phyloP scores from a whole-genome alignment of 2,329 filamentous ascomycete genomes.

The Diaporthe ilicicola region DNA sequence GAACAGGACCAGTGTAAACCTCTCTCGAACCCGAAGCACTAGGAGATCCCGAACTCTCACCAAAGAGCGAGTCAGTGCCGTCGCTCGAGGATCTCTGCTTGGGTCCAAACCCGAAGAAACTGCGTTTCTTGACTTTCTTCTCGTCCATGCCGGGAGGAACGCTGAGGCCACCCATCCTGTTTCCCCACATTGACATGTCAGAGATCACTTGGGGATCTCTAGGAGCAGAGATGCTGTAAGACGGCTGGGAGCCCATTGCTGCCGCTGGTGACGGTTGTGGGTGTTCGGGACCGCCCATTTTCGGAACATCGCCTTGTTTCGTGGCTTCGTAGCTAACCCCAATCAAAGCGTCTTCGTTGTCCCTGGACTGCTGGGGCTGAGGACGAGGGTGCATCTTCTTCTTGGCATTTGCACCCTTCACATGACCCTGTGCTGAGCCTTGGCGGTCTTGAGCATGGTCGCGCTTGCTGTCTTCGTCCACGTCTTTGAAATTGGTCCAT shows the following conservation, averaged over 20 bases:
- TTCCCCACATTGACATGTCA: slow-evolving; percentile 86
- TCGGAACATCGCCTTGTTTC: slow-evolving; percentile 60
- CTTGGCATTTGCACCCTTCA: slow-evolving; percentile 49
- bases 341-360: slow-evolving; percentile 57
- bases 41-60: slow-evolving; percentile 55
- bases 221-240: slow-evolving; percentile 79
- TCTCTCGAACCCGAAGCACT: slow-evolving; percentile 47
- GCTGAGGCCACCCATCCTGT: slow-evolving; percentile 60
- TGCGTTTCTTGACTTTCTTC: slow-evolving; percentile 82
- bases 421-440: slow-evolving; percentile 46
- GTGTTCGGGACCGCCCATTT: slow-evolving; percentile 43
- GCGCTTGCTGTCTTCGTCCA: slow-evolving; percentile 60
- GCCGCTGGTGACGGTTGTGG: slow-evolving; percentile 38
- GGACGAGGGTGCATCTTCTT: slow-evolving; percentile 51
- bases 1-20: slow-evolving; percentile 61
- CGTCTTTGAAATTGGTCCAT: slow-evolving; percentile 82
- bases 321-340: slow-evolving; percentile 67
- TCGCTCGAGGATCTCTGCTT: slow-evolving; percentile 68
- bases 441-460: slow-evolving; percentile 51
- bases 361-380: slow-evolving; percentile 41
- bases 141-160: slow-evolving; percentile 68
- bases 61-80: slow-evolving; percentile 63
- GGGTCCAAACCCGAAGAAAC: slow-evolving; percentile 75
- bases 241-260: slow-evolving; percentile 50
- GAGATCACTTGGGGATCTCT: slow-evolving; percentile 87